Base-by-base conservation (phyloP, 164 flowering plant species). In the Chimonanthus praecox region DNA sequence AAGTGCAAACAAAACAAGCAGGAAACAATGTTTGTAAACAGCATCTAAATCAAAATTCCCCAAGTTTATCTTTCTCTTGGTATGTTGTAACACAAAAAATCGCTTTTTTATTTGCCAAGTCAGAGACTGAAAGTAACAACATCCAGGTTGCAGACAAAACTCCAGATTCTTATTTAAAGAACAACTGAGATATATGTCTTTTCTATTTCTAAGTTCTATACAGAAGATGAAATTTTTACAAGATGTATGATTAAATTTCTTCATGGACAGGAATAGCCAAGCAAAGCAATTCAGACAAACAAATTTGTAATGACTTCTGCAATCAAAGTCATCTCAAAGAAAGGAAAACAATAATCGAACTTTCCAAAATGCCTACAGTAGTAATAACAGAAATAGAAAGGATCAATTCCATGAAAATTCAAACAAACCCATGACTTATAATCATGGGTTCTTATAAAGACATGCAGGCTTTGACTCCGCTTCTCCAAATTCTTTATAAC, bases 261-360 rank as follows among this genome's bases (percentile, higher is more conserved):
- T 21, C 66, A 71, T 46, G 8, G 15, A 73, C 64, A 49, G 74
- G 78, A 71, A 75, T 45, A n/a, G 78, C 64, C 69, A 75, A 65
- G 70, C 70, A 75, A 54, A 75, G 70, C 45, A 75, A 47, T 15
- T 75, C 78, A 71, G 73, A 70, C 21, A 75, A 7, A 71, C 74
- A 50, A 21, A 20, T n/a, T 49, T 75, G 64, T 47, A 66, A 18
- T 43, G 21, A 9, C 49, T 44, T 49, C 65, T 33, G 2, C 63
- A 21, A 5, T 49, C 74, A 48, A 72, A n/a, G 16, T 46, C 20
- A 5, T 49, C 46, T 47, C 46, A 47, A 3, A 20, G 6, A 48
- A 49, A 7, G 7, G 16, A 64, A 49, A 49, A 72, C 20, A 45
- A 5, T 10, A 47, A 63, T 7, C 43, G 15, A 13, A 7, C 3